These are phyloP conservation scores for Suhomyces sp. DNA, from an alignment of 805 yeast species.

Conservation along the genomic window DNA sequence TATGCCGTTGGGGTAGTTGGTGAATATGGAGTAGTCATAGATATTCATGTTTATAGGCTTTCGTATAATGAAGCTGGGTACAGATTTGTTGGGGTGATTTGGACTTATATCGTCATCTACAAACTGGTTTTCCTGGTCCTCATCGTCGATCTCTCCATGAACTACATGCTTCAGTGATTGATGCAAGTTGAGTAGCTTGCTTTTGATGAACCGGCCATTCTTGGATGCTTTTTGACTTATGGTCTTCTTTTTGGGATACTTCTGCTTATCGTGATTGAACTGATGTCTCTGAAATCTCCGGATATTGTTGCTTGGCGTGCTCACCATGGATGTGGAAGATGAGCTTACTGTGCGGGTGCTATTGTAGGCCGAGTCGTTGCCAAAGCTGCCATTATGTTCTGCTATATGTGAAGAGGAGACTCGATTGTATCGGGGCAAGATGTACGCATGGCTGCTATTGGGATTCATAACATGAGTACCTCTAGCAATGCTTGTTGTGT, in stretches of 20 bases:
- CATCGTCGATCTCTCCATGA: background rate
- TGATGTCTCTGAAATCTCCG: conserved; percentile 29
- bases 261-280: conserved; percentile 7
- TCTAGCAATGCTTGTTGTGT: background rate
- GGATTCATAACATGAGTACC: conserved; percentile 2
- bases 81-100: conserved; percentile 14
- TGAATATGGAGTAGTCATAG: conserved; percentile 39
- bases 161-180: conserved; percentile 29
- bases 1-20: conserved; percentile 17
- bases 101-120: conserved; percentile 10
- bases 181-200: conserved; percentile 37
- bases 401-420: conserved; percentile 3
- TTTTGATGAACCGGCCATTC: conserved; percentile 30
- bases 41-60: conserved; percentile 30
- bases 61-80: conserved; percentile 27
- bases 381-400: conserved; percentile 3
- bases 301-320: conserved; percentile 42
- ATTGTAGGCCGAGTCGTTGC: conserved; percentile 10
- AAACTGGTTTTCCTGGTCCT: conserved; percentile 1
- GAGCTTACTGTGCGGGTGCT: conserved; percentile 34
- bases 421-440: conserved; percentile 6
- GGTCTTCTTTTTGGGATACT: conserved; percentile 6
- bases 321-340: conserved; percentile 36
- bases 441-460: conserved; percentile 2
- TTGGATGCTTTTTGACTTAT: conserved; percentile 15